Conservation (phyloP, 2,329 filamentous ascomycete species). For the Stemphylium beticola region DNA sequence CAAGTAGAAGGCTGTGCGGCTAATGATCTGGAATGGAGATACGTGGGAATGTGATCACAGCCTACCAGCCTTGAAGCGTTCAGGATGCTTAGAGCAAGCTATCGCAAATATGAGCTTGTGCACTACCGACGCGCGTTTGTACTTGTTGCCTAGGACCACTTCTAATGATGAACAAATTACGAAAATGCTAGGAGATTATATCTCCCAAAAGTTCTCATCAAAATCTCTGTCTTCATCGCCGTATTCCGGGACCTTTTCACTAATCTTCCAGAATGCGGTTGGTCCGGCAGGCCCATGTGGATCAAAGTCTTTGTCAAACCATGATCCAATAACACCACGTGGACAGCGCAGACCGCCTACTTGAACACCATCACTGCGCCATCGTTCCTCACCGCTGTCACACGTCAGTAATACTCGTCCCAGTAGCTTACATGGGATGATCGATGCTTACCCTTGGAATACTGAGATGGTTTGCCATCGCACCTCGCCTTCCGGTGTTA, state of each 20-base stretch:
- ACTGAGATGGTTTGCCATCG: slow-evolving; percentile 75
- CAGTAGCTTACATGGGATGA: background rate
- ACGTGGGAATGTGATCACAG: slow-evolving; percentile 23
- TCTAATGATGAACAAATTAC: background rate
- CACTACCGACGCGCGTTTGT: too few relatives aligned
- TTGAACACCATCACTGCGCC: slow-evolving; percentile 79
- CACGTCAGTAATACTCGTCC: slow-evolving; percentile 29
- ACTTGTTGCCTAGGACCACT: too few relatives aligned
- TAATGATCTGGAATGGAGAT: slow-evolving; percentile 26
- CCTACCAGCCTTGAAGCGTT: too few relatives aligned
- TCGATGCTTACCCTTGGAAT: slow-evolving; percentile 54
- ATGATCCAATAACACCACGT: slow-evolving; percentile 74
- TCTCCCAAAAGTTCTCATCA: background rate
- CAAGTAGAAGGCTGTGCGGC: slow-evolving; percentile 12
- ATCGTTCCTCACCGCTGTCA: slow-evolving; percentile 68
- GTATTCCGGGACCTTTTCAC: slow-evolving; percentile 48
- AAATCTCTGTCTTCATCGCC: slow-evolving; percentile 16
- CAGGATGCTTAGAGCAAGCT: too few relatives aligned
- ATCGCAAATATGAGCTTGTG: too few relatives aligned
- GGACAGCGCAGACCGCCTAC: slow-evolving; percentile 70
- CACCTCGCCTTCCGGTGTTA: slow-evolving; percentile 74
- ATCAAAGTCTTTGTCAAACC: slow-evolving; percentile 79
- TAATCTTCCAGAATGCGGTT: slow-evolving; percentile 79
- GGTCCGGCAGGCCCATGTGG: slow-evolving; percentile 73
- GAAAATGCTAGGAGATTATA: background rate